These are phyloP conservation scores for Cyamopsis tetragonoloba DNA, from an alignment of 306 rosid genomes.

Conservation along the genomic window DNA sequence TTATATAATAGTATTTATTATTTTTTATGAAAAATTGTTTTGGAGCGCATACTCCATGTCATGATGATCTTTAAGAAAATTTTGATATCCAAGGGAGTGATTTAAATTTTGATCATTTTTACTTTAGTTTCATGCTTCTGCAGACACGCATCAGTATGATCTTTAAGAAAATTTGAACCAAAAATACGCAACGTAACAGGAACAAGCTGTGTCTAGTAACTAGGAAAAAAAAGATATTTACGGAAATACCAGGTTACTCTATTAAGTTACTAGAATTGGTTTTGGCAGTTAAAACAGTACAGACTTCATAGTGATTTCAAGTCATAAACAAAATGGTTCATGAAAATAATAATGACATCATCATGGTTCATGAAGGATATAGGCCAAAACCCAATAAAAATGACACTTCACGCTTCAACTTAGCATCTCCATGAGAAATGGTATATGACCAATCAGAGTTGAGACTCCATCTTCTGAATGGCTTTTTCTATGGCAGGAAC, in stretches of 20 bases:
- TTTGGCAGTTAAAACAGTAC: background rate
- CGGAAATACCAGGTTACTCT: background rate
- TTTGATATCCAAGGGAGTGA: too few relatives aligned
- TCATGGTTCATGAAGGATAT: conserved; percentile 15
- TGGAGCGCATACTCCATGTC: too few relatives aligned
- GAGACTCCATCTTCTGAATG: conserved; percentile 61
- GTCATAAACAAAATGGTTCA: conserved; percentile 24
- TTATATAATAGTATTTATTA: too few relatives aligned
- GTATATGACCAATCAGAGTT: conserved; percentile 15
- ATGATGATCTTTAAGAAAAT: too few relatives aligned
- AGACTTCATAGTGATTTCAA: conserved; percentile 11
- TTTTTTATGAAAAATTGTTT: too few relatives aligned
- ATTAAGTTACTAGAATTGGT: background rate
- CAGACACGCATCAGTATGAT: background rate
- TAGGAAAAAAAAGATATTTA: background rate
- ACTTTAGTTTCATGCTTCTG: background rate
- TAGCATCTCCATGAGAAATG: background rate
- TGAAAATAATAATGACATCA: conserved; percentile 10
- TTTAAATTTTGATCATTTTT: background rate
- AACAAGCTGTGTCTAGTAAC: conserved; percentile 1
- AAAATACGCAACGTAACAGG: background rate
- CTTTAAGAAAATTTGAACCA: background rate
- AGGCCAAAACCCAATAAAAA: background rate
- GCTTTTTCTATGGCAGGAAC: conserved; percentile 81
- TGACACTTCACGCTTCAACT: background rate